phyloP scores from a whole-genome alignment of 805 yeast species.

The Tetrapisispora pingtungensis region DNA sequence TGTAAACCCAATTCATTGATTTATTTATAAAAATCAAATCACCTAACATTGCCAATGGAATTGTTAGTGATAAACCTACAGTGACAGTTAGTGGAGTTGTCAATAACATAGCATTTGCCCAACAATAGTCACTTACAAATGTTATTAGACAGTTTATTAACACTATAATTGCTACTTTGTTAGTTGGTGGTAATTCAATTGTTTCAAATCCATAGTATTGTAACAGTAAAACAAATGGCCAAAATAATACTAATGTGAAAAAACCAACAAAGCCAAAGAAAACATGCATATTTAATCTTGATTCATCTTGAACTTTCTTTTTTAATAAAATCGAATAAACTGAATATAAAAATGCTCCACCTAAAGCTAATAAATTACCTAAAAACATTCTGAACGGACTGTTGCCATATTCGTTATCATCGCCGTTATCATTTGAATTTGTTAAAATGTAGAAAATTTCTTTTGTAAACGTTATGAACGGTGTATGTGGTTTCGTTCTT shows the following conservation, averaged over 20 bases:
- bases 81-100: constrained; percentile 94
- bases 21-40: constrained; percentile 68
- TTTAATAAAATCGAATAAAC: constrained; percentile 80
- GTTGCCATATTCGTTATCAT: constrained; percentile 7
- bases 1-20: constrained; percentile 49
- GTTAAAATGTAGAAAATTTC: background rate
- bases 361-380: constrained; percentile 73
- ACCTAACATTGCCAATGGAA: constrained; percentile 89
- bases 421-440: background rate
- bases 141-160: constrained; percentile 64
- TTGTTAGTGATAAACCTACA: constrained; percentile 85
- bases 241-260: constrained; percentile 58
- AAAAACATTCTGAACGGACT: constrained; percentile 31
- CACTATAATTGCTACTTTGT: constrained; percentile 44
- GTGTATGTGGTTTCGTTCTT: constrained; percentile 2
- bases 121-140: constrained; percentile 79
- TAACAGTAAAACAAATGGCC: constrained; percentile 73
- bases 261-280: constrained; percentile 95
- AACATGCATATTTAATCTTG: constrained; percentile 68
- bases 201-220: constrained; percentile 56
- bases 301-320: constrained; percentile 59
- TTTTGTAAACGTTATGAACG: background rate
- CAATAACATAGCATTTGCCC: constrained; percentile 91
- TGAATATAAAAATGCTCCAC: constrained; percentile 87
- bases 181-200: constrained; percentile 57